Percentiles rank a stretch among this genome's conserved stretches.
phyloP scores from a whole-genome alignment of 345 rosid genomes.

The Chamaenerion angustifolium region DNA sequence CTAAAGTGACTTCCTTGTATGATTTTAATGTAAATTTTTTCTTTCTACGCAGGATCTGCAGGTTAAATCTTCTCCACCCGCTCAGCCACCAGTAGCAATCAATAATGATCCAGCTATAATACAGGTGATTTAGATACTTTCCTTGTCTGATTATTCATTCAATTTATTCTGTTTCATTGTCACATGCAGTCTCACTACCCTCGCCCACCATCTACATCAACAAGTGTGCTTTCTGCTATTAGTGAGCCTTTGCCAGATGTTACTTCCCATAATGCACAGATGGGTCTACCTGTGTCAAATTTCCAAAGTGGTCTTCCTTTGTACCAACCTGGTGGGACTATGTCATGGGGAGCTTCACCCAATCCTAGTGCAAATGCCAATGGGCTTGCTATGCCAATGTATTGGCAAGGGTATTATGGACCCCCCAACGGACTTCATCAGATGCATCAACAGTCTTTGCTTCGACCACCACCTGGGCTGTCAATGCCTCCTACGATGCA shows the following conservation, averaged over 20 bases:
- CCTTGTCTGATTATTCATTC: neutral
- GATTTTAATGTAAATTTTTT: neutral
- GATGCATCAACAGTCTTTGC: constrained; percentile 66
- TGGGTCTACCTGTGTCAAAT: constrained; percentile 48
- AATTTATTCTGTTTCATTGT: neutral
- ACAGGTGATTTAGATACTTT: constrained; percentile 35
- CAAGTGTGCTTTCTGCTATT: constrained; percentile 43
- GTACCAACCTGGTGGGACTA: constrained; percentile 77
- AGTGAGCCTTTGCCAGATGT: constrained; percentile 39
- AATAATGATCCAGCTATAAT: constrained; percentile 91
- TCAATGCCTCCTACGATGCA: constrained; percentile 53
- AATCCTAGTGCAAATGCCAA: constrained; percentile 42
- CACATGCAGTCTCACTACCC: constrained; percentile 77
- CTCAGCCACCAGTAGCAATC: constrained; percentile 39
- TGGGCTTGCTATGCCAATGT: constrained; percentile 71
- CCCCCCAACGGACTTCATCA: constrained; percentile 70
- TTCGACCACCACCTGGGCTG: constrained; percentile 58
- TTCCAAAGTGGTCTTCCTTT: constrained; percentile 59
- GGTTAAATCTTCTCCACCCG: constrained; percentile 84
- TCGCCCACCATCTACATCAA: constrained; percentile 37
- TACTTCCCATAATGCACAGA: constrained; percentile 36
- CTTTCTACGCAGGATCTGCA: constrained; percentile 60
- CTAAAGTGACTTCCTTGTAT: too few species aligned
- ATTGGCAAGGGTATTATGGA: constrained; percentile 80
- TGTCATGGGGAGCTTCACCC: constrained; percentile 75